Evolutionary conservation across 768 basidiomycete species (phyloP).

Genomic region (Holtermannia corniformis): DNA sequence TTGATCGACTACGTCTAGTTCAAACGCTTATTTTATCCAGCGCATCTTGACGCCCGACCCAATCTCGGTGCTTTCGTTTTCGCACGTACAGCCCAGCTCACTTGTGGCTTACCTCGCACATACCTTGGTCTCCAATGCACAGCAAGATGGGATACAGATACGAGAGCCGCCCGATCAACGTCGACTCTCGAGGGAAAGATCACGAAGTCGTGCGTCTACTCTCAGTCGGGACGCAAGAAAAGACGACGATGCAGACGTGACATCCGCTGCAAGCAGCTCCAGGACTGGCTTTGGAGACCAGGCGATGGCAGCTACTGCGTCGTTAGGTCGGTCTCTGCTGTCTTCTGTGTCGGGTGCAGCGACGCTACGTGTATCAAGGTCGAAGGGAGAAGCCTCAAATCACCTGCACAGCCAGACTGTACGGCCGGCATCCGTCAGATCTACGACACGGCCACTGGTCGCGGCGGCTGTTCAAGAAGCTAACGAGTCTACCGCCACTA

Average conservation of each 20-base stretch:
- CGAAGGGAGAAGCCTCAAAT: slow-evolving; percentile 4
- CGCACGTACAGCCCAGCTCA: slow-evolving; percentile 19
- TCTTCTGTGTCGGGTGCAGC: slow-evolving; percentile 19
- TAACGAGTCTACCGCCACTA: slow-evolving; percentile 4
- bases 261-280: not conserved
- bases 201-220: slow-evolving; percentile 19
- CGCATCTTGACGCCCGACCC: slow-evolving; percentile 37
- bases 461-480: slow-evolving; percentile 8
- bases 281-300: slow-evolving; percentile 26
- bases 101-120: slow-evolving; percentile 35
- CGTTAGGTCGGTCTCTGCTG: slow-evolving; percentile 22
- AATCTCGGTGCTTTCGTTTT: slow-evolving; percentile 19
- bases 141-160: slow-evolving; percentile 24
- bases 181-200: slow-evolving; percentile 5
- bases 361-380: too few species aligned
- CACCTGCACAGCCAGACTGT: not conserved
- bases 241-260: not conserved
- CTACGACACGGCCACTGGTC: slow-evolving; percentile 18
- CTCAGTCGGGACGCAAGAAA: slow-evolving; percentile 14
- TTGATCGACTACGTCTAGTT: not conserved
- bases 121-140: slow-evolving; percentile 25
- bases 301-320: slow-evolving; percentile 29
- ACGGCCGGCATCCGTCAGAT: slow-evolving; percentile 17
- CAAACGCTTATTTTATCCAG: slow-evolving; percentile 2
- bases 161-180: slow-evolving; percentile 17